These are phyloP conservation scores for Vararia minispora DNA, from an alignment of 768 basidiomycete genomes.

Conservation along the genomic window DNA sequence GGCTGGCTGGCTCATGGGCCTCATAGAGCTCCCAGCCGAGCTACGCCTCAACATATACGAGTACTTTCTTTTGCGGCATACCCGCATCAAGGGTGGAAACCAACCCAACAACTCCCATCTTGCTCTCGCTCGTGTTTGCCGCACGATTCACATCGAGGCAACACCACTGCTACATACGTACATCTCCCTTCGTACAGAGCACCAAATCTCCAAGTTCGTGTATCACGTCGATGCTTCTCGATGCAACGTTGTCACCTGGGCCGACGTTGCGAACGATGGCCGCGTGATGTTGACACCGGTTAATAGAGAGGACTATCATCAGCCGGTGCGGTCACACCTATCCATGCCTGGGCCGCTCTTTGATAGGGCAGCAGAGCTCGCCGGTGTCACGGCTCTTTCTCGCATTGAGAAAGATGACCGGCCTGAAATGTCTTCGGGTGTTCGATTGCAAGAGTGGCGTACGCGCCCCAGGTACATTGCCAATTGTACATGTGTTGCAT, in stretches of 20 bases:
- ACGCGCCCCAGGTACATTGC: conserved; percentile 5
- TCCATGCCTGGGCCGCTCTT: too few species aligned
- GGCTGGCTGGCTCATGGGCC: conserved; percentile 2
- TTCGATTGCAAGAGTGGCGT: conserved; percentile 22
- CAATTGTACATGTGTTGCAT: too few species aligned
- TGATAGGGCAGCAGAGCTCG: background rate
- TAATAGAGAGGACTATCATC: too few species aligned
- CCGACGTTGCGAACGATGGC: conserved; percentile 31
- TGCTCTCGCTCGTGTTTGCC: conserved; percentile 22
- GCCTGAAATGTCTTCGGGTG: conserved; percentile 22
- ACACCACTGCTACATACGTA: conserved; percentile 19
- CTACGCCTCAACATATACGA: conserved; percentile 26
- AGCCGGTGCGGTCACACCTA: too few species aligned
- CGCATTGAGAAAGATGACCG: conserved; percentile 20
- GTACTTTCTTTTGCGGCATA: conserved; percentile 18
- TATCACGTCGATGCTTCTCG: conserved; percentile 12
- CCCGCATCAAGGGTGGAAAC: conserved; percentile 9
- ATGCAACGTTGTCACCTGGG: conserved; percentile 19
- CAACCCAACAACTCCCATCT: conserved; percentile 28
- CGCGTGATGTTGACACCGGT: too few species aligned
- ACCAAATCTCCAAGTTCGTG: conserved; percentile 23
- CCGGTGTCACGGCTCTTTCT: conserved; percentile 24
- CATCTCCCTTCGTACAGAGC: conserved; percentile 27
- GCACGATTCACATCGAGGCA: conserved; percentile 23
- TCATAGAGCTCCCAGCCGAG: conserved; percentile 23